Base-by-base conservation (phyloP, 2,329 filamentous ascomycete species). In the Macrophomina pseudophaseolina region DNA sequence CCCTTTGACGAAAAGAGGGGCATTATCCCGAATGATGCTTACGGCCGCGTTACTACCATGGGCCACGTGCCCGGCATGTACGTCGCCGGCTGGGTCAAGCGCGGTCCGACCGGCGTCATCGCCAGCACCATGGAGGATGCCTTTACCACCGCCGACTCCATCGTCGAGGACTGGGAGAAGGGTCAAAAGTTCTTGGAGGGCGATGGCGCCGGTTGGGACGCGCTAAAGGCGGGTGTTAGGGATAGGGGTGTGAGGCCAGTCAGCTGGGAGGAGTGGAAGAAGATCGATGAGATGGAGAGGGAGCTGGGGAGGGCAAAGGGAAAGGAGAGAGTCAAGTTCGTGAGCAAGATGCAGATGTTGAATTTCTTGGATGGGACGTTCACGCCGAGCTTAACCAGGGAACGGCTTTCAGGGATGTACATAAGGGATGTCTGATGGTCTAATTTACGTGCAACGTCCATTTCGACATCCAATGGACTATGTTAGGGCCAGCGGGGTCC, bases 111-210 rank as follows among this genome's bases (percentile, higher is more conserved):
- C 0, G 95, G 95, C 2, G 94, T 98, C 3, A 99, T 99, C 76
- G 94, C 94, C 1, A 93, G 90, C 35, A 99, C 95, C 0, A 97
- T 99, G 93, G 88, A 91, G 68, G 95, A 99, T 76, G 94, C 95
- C 0, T 99, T 98, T 73, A 86, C 87, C 8, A 97, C 93, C 0
- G 95, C 89, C 1, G 94, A 97, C 75, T 88, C 90, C 2, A 91
- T 99, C 69, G 87, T 87, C 0, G 81, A 86, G n/a, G 95, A 99
- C 74, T 94, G 93, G 90, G 74, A 81, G 59, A 74, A 75, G 0
- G 72, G 77, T 5, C 78, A 77, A 9, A 78, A 76, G 0, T 86
- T 89, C 65, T 72, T 88, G 52, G 68, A 71, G 68, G 68, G 73
- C 74, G 81, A 78, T 30, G 81, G 80, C 7, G 72, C 81, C 23